Evolutionary conservation across 495 filamentous ascomycete species (phyloP).

Genomic region (Lepidopterella palustris): DNA sequence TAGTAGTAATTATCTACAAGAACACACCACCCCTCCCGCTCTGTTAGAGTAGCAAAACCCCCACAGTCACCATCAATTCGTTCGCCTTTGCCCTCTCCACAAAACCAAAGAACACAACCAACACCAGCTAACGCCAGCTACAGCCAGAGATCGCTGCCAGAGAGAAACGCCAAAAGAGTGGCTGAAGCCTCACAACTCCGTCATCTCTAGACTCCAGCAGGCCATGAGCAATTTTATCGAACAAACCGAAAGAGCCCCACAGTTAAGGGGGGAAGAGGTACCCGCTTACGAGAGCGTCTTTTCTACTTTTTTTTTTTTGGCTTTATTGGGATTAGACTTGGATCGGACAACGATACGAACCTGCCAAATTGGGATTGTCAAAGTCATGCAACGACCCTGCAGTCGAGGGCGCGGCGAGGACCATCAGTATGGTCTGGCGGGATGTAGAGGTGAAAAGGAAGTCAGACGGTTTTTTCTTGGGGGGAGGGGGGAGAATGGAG

Average conservation of each 20-base stretch:
- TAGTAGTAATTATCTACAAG: slow-evolving; percentile 7
- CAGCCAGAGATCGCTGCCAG: background rate
- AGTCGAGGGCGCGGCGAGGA: background rate
- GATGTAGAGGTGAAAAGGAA: background rate
- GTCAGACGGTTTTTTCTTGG: background rate
- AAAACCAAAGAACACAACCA: background rate
- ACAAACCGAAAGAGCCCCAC: background rate
- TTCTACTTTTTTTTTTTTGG: slow-evolving; percentile 1
- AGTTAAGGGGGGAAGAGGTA: background rate
- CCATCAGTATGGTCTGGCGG: background rate
- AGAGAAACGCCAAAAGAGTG: background rate
- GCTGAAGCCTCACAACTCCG: background rate
- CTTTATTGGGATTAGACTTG: background rate
- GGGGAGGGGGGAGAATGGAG: too few species aligned
- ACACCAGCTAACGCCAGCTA: background rate
- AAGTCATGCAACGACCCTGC: background rate
- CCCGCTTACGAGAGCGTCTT: background rate
- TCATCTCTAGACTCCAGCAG: background rate
- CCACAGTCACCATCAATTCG: background rate
- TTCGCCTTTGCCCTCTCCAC: background rate
- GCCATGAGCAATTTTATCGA: background rate
- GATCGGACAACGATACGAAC: background rate
- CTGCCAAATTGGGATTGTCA: background rate
- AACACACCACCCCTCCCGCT: too few species aligned
- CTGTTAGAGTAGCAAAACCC: background rate